Evolutionary conservation across 306 rosid species (phyloP).

Genomic region (Lathyrus tuberosus): DNA sequence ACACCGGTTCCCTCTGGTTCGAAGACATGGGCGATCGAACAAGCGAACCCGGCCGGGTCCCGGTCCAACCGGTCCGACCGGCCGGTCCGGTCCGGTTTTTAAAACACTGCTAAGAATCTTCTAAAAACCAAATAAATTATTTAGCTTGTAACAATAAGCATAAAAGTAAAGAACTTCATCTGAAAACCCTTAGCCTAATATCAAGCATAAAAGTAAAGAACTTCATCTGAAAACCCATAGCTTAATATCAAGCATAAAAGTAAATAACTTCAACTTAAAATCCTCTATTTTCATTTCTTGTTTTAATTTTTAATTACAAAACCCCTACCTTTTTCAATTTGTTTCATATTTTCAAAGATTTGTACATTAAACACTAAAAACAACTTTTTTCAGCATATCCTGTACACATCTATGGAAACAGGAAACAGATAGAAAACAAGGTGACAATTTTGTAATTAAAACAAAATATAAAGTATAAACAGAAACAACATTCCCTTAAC

Average conservation of each 20-base stretch:
- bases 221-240: constrained; percentile 1
- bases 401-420: background rate
- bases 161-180: constrained; percentile 19
- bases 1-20: too few species aligned
- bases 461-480: background rate
- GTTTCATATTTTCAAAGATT: background rate
- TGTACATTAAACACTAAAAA: too few species aligned
- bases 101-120: too few species aligned
- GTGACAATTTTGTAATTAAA: background rate
- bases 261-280: constrained; percentile 22
- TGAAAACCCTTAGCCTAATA: background rate
- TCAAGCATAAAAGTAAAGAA: constrained; percentile 6
- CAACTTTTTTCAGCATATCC: background rate
- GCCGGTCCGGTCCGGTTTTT: too few species aligned
- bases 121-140: constrained; percentile 16
- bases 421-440: background rate
- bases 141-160: background rate
- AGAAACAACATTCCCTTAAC: background rate
- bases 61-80: too few species aligned
- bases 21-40: too few species aligned
- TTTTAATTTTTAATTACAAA: background rate
- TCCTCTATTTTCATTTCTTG: background rate
- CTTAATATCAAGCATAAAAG: background rate
- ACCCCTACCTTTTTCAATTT: background rate
- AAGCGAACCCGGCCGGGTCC: too few species aligned